A percentile compares a stretch with the other conserved stretches of the same genome.
phyloP scores from a whole-genome alignment of 108 stramenopile species.

The Hondaea fermentalgiana region DNA sequence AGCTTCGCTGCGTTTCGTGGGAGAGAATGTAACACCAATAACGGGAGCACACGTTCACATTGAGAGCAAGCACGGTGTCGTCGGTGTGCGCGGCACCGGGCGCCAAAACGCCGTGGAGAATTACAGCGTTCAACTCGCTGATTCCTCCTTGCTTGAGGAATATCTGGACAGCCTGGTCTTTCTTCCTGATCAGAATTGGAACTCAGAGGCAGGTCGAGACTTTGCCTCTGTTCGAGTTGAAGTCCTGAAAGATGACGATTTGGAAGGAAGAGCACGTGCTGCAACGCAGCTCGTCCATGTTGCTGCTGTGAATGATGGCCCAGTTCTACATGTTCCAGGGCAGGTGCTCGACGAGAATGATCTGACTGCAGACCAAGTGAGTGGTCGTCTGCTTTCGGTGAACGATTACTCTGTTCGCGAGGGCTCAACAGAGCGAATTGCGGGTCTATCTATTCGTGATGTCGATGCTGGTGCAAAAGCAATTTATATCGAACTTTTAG shows the following conservation, averaged over 20 bases:
- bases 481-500: neutral
- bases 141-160: neutral
- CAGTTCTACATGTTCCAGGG: neutral
- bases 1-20: neutral
- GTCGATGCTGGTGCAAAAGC: neutral
- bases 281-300: neutral
- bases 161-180: neutral
- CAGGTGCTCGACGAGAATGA: neutral
- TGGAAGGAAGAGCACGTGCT: neutral
- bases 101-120: neutral
- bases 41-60: neutral
- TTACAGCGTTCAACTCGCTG: neutral
- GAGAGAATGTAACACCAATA: neutral
- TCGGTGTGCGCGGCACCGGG: neutral
- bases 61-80: neutral
- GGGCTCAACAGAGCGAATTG: neutral
- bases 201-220: neutral
- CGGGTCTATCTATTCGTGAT: neutral
- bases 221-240: neutral
- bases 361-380: neutral
- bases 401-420: neutral
- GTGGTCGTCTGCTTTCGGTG: no score
- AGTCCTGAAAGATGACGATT: neutral
- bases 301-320: neutral
- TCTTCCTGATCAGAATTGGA: neutral